These are phyloP conservation scores for Physcomitrellopsis africana DNA, from an alignment of 225 moss, liverwort and hornwort genomes.

Conservation along the genomic window DNA sequence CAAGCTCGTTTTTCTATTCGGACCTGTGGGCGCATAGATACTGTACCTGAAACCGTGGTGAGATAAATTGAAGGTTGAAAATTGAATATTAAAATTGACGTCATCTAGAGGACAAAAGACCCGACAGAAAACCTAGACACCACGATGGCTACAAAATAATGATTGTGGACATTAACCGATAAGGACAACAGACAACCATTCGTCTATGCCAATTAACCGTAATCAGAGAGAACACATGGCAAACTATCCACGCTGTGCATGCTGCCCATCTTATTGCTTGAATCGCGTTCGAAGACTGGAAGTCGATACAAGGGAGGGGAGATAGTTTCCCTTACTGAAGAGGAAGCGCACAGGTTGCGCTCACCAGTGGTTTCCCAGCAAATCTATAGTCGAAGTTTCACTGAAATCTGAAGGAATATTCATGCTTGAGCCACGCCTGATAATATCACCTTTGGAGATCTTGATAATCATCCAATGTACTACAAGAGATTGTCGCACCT, in stretches of 20 bases:
- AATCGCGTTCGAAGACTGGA: slow-evolving; percentile 1
- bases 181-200: too few relatives aligned
- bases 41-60: too few relatives aligned
- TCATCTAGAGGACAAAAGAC: too few relatives aligned
- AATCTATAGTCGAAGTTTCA: slow-evolving; percentile 19
- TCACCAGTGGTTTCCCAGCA: slow-evolving; percentile 16
- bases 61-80: too few relatives aligned
- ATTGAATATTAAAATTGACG: too few relatives aligned
- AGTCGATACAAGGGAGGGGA: background rate
- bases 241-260: slow-evolving; percentile 20
- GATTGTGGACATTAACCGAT: too few relatives aligned
- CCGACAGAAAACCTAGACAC: too few relatives aligned
- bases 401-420: slow-evolving; percentile 22
- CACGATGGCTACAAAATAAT: too few relatives aligned
- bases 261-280: slow-evolving; percentile 29
- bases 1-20: too few relatives aligned
- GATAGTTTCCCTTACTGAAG: slow-evolving; percentile 7
- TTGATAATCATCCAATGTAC: slow-evolving; percentile 30
- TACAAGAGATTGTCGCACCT: slow-evolving; percentile 27
- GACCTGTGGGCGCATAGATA: too few relatives aligned
- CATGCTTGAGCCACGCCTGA: slow-evolving; percentile 39
- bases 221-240: background rate
- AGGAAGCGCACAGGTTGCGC: slow-evolving; percentile 27
- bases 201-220: background rate
- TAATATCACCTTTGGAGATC: slow-evolving; percentile 36